Evolutionary conservation across 495 filamentous ascomycete genomes (phyloP), one percentile per base, ranked within the genome.

Genomic region (Eremomyces bilateralis): DNA sequence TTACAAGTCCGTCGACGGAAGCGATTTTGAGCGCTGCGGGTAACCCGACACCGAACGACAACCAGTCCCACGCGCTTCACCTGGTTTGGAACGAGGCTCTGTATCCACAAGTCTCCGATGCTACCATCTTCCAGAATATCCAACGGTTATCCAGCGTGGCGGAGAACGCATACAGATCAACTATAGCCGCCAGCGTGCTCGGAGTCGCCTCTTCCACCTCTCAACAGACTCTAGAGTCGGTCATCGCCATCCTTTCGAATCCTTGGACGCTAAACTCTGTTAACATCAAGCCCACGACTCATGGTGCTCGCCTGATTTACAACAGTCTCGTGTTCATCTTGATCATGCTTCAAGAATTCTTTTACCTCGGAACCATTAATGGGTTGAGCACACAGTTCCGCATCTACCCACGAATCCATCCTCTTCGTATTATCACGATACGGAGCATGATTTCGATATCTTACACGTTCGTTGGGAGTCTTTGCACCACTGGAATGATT

Each of bases 1-100:
- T 6, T 6, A 27, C 24, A 8, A 8, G 8, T 6, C 24, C 24
- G 13, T 6, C 8, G 13, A 13, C 24, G 6, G 6, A 6, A 13
- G 24, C 6, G 24, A 27, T 6, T 6, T 13, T 27, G 6, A 13
- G 8, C 24, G 24, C 24, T 27, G 24, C 24, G 6, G 0, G 25
- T 44, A 1, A 35, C 25, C 40, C 49, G 2, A 52, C 57, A 3
- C 20, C 53, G 5, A 41, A 39, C 0, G 64, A 64, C 48, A 53
- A 67, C 32, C 30, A 32, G 17, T 44, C 40, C 21, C 35, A 61
- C 34, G 48, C 59, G 4, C 37, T 67, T 16, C 48, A 48, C 4
- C 56, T 56, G 37, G 50, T 64, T 34, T 67, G 63, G 62, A 65
- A 67, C 34, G 55, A 64, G 47, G 62, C 56, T 3, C 55, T 56